Evolutionary conservation across 1,139 yeast species (phyloP).

Genomic region (Pichia cactophila): DNA sequence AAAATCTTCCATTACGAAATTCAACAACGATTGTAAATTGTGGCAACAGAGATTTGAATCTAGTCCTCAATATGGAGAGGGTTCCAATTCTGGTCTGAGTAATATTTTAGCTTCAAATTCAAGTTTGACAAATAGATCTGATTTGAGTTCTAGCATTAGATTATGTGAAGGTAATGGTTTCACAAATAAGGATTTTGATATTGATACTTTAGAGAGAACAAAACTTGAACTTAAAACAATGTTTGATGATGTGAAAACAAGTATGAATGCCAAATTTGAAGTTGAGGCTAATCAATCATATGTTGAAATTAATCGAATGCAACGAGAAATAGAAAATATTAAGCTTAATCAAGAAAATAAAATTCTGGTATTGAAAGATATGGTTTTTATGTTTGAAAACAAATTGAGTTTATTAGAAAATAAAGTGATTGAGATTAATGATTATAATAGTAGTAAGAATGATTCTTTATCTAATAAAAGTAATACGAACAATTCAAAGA

Average conservation of each 20-base stretch:
- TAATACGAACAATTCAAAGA: background rate
- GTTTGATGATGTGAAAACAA: background rate
- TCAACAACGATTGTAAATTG: background rate
- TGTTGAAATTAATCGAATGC: background rate
- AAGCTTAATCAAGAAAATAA: background rate
- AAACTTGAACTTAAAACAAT: background rate
- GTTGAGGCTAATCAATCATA: background rate
- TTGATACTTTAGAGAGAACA: background rate
- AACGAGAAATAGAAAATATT: background rate
- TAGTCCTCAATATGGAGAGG: background rate
- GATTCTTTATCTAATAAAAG: background rate
- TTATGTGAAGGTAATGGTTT: too few relatives aligned
- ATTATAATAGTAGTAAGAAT: too few relatives aligned
- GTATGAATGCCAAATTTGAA: background rate
- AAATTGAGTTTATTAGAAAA: background rate
- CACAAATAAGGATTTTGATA: too few relatives aligned
- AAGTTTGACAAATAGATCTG: background rate
- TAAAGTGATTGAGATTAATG: background rate
- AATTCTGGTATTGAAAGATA: background rate
- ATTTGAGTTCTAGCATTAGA: too few relatives aligned
- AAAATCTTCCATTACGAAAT: background rate
- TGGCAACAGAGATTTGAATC: background rate
- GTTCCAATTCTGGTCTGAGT: too few relatives aligned
- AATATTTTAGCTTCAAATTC: background rate
- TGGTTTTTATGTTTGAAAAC: background rate